Evolutionary conservation across 805 yeast genomes (phyloP), one percentile per base, ranked within the genome.

Genomic region (Kazachstania viticola): DNA sequence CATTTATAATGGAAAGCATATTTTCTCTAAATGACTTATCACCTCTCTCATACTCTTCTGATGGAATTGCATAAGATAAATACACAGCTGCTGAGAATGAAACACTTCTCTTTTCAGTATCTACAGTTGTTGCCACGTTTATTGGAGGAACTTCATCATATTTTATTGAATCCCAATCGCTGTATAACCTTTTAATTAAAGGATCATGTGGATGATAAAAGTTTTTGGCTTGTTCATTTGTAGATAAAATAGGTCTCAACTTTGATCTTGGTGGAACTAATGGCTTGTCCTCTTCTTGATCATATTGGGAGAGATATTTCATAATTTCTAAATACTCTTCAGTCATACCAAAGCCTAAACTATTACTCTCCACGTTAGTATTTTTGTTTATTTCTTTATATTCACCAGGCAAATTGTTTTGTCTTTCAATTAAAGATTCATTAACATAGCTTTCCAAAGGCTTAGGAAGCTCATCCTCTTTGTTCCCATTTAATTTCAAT

Each of bases 11-110:
- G 13, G 29, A 41, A 38, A 42, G 38, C 45, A 44, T 39, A 23
- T 39, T 39, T 14, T 43, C 41, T 23, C 44, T 45, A 24, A 46
- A 48, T 14, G 19, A 34, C 27, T 35, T 40, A 32, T 51, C 54
- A 23, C 49, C 42, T 30, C 60, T 44, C 9, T 42, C 43, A 28
- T 54, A 54, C 27, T 50, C 58, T 9, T 13, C 28, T 5, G 50
- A 33, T 11, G 57, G 44, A 45, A 47, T 48, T 4, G 56, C 51
- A 30, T 49, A 46, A 19, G 40, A 39, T 17, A 54, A 38, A 30
- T 46, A 51, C 8, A 54, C 37, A n/a, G 43, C 44, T 8, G 42
- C 28, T 11, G 48, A 39, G 31, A 54, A 54, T 30, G 48, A 41
- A 12, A 49, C 42, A 21, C 29, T 25, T 29, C 45, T 46, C 11